Evolutionary conservation across 805 yeast species (phyloP), one percentile per base, ranked within the genome.

Genomic region (Cyberlindnera samutprakarnensis): DNA sequence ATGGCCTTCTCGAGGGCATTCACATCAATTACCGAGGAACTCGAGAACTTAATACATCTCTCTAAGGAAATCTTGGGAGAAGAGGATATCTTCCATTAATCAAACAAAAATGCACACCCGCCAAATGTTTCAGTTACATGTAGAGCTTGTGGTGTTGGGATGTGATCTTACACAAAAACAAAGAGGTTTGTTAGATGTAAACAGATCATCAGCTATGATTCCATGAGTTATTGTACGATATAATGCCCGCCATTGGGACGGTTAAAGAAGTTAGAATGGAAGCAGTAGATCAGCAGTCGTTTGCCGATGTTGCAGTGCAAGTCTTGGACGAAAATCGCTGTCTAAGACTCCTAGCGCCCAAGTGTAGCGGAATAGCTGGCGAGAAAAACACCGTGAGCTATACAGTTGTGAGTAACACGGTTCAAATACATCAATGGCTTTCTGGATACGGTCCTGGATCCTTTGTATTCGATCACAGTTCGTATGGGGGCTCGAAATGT

Each of bases 1-100:
- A 57, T 67, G 53, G 72, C 72, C 1, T 67, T 67, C 43, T 59
- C 72, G 2, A 59, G 65, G 30, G 66, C 73, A 1, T 65, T 66
- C 37, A 68, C 72, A 0, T 58, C 59, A 14, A 60, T 68, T n/a
- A 56, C 71, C 1, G 62, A 58, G 31, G 66, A 61, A 25, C 39
- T 67, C 27, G 66, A 67, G 31, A 51, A 51, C 24, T 40, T 68
- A 10, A 51, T 61, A 5, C 42, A 43, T 4, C 44, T 53, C 14
- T 48, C 67, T n/a, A 68, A 63, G 40, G 61, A 56, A 18, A 55
- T 68, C 8, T 37, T 69, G 12, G 74, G 75, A 4, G 70, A 66
- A 40, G 68, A 68, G 18, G 43, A 39, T 7, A 18, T 43, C 3
- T 37, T 37, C 23, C 26, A 15, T 7, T 9, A 24, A 10, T 19